These are phyloP conservation scores for Ascochyta rabiei DNA, from an alignment of 2,329 filamentous ascomycete genomes.

Conservation along the genomic window DNA sequence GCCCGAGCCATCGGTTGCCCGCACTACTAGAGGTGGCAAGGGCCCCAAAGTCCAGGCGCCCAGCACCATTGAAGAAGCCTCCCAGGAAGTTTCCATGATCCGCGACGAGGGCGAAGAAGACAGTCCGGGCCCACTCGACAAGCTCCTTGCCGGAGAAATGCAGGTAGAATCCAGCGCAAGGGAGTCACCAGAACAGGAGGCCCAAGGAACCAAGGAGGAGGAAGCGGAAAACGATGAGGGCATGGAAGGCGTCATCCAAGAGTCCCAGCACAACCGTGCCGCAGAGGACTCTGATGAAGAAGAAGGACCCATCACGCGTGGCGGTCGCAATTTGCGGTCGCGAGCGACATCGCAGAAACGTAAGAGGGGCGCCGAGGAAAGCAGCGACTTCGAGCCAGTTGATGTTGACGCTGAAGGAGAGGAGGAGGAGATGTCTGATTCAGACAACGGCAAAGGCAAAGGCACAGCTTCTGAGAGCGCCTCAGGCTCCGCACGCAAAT, in stretches of 20 bases:
- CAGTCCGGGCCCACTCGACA: slow-evolving; percentile 41
- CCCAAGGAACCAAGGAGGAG: slow-evolving; percentile 39
- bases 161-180: slow-evolving; percentile 45
- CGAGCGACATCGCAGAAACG: slow-evolving; percentile 41
- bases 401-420: slow-evolving; percentile 63
- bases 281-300: slow-evolving; percentile 59
- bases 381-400: slow-evolving; percentile 68
- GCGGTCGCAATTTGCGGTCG: slow-evolving; percentile 49
- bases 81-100: slow-evolving; percentile 55
- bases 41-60: slow-evolving; percentile 54
- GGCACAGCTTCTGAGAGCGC: slow-evolving; percentile 47
- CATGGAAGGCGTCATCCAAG: slow-evolving; percentile 49
- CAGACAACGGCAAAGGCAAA: slow-evolving; percentile 54
- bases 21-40: slow-evolving; percentile 53
- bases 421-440: slow-evolving; percentile 60
- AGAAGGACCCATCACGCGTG: slow-evolving; percentile 60
- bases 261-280: slow-evolving; percentile 48
- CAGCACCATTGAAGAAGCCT: slow-evolving; percentile 60
- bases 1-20: slow-evolving; percentile 53
- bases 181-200: slow-evolving; percentile 39
- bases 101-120: slow-evolving; percentile 36
- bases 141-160: slow-evolving; percentile 43
- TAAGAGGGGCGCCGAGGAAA: slow-evolving; percentile 58
- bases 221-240: slow-evolving; percentile 35
- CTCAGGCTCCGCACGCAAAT: slow-evolving; percentile 55